Base-by-base conservation (phyloP, 768 basidiomycete genomes). In the Xanthoconium purpureum region DNA sequence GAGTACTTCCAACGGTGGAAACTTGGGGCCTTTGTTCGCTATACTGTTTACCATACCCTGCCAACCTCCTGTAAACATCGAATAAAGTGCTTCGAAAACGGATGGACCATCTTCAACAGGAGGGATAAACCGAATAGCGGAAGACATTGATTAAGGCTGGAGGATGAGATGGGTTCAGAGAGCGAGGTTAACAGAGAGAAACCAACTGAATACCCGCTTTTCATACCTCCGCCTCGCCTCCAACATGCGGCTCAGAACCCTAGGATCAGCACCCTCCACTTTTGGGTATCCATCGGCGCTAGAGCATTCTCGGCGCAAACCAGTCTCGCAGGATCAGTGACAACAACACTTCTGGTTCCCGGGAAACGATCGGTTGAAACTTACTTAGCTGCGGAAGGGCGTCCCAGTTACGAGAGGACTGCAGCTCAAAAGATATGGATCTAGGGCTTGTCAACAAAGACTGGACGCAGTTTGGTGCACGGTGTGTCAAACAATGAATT, bases 1-100 rank as follows among this genome's bases (percentile, higher is more conserved):
- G 9, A 75, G 61, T 18, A 52, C 47, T 28, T 67, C 63, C 38
- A 66, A 60, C 4, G 71, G 71, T 10, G 61, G 63, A 55, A 63
- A 59, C 49, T 59, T 65, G 44, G 62, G 65, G 30, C 53, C 51
- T n/a, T 1, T 46, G 17, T 51, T 59, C 47, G 6, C 50, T 38
- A 58, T 3, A 33, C 13, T 32, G 39, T 57, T 42, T 4, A 62
- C 11, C 58, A 60, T 37, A 15, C 49, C 65, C 14, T 64, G 52
- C 48, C 32, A 47, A 9, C 51, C 65, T n/a, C 57, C 62, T 38
- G 55, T 36, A 28, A 62, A 37, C 36, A 51, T 32, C 2, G 67
- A 54, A 36, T 54, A n/a, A 33, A 63, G 54, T 8, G 20, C 54
- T 24, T 2, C 46, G 17, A 59, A n/a, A 15, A 54, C n/a, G 30